Percentiles rank a stretch among this genome's conserved stretches.
Conservation (phyloP, 1,284 basidiomycete species). For the Cronartium quercuum region DNA sequence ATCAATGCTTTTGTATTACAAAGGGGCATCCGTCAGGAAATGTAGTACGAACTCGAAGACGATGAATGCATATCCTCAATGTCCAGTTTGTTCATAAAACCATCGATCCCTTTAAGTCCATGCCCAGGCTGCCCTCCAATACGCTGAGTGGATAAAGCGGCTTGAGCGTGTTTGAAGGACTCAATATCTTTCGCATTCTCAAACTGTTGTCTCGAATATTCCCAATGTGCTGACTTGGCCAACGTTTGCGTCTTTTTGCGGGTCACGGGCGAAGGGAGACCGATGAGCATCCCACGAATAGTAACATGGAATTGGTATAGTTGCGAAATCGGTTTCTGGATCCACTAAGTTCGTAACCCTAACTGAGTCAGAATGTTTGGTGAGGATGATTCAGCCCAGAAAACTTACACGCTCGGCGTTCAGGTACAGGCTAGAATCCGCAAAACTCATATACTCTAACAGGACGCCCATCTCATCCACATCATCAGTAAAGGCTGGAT, state of each 20-base stretch:
- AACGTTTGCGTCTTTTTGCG: conserved; percentile 2
- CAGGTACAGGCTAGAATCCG: conserved; percentile 60
- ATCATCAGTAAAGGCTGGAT: conserved; percentile 70
- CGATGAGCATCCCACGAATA: conserved; percentile 1
- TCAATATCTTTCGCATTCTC: not conserved
- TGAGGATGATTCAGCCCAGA: no score
- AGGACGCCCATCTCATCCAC: conserved; percentile 68
- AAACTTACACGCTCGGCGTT: not conserved
- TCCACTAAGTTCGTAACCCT: not conserved
- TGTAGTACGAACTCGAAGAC: no score
- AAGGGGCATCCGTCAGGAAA: no score
- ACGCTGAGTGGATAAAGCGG: not conserved
- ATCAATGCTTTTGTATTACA: no score
- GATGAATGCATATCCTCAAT: no score
- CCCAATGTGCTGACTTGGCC: conserved; percentile 14
- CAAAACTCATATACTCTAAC: conserved; percentile 70
- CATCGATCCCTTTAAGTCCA: not conserved
- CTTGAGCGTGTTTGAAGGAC: not conserved
- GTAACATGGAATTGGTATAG: conserved; percentile 24
- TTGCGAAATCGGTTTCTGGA: not conserved
- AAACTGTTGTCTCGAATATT: not conserved
- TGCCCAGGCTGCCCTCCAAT: not conserved
- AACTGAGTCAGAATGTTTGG: not conserved
- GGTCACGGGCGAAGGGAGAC: conserved; percentile 18
- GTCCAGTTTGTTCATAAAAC: no score